Percentiles rank a stretch among this genome's conserved stretches.
phyloP scores from a whole-genome alignment of 106 monocot species.

The Dactylorhiza incarnata region DNA sequence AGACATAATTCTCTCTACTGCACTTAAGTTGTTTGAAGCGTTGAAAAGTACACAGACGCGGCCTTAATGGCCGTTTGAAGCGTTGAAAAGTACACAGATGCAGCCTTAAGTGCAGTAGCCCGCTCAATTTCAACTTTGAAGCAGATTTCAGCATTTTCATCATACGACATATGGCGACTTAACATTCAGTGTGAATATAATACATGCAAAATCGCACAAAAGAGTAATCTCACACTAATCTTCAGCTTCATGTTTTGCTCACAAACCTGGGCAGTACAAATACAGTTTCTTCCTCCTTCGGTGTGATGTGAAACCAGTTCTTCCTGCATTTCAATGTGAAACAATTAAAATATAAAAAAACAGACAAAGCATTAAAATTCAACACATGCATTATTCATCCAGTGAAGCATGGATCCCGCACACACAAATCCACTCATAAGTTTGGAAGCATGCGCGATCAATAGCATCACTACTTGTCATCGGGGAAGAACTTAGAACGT shows the following conservation, averaged over 20 bases:
- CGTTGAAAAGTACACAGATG: too few species aligned
- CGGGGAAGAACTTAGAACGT: background rate
- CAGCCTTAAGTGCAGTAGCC: too few species aligned
- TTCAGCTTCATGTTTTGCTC: background rate
- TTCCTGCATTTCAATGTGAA: background rate
- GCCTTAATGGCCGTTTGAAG: too few species aligned
- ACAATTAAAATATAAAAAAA: background rate
- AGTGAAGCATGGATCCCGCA: slow-evolving; percentile 5
- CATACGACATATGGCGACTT: too few species aligned
- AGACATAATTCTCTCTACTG: too few species aligned
- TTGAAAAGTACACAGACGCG: too few species aligned
- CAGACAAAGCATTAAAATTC: background rate
- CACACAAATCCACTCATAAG: background rate
- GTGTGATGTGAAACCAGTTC: background rate
- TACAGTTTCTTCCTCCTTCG: background rate
- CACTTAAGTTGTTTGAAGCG: too few species aligned
- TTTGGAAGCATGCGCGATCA: background rate
- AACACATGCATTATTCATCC: background rate
- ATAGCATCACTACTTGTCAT: background rate
- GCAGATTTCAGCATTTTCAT: too few species aligned
- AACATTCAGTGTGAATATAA: too few species aligned
- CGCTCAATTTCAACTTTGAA: too few species aligned
- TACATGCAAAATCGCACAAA: too few species aligned
- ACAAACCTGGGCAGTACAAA: slow-evolving; percentile 1
- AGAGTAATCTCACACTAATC: background rate